Base-by-base conservation (phyloP, 805 yeast genomes). In the Teunomyces pallodes region DNA sequence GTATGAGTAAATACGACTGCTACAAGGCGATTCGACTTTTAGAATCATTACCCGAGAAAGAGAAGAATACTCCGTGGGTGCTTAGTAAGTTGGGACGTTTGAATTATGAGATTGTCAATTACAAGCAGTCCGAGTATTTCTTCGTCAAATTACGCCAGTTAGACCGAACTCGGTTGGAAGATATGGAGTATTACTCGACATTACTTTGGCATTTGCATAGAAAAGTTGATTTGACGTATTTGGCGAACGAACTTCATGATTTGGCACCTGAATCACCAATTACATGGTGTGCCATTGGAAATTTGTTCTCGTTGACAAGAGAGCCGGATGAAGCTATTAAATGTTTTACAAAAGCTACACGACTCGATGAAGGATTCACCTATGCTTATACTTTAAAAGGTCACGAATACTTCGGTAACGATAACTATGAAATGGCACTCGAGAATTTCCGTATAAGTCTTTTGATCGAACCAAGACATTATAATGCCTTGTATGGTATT, bases 321-420 rank as follows among this genome's bases (percentile, higher is more conserved):
- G 97, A 92, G 58, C 87, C 94, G 3, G 94, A 87, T 53, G 95
- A 88, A 63, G 96, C 98, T 0, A 83, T 92, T 29, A 83, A 82
- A 57, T 90, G 96, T 60, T 91, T 94, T 67, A 82, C 82, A 52
- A 82, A 89, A 48, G 91, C 97, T 1, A 78, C 82, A 2, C 81
- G 81, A 46, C 61, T 87, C 12, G 85, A 86, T 60, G 81, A 82
- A 5, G 73, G 72, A 12, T 87, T 87, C 63, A 85, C 94, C 0
- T 92, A 92, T 62, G 96, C 96, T 0, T 87, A 88, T 61, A 91
- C 98, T 0, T 74, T 94, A 49, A 90, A 87, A 69, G 99, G 97
- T 0, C 98, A 94, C 64, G 99, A 94, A 66, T 83, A 81, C 60
- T 81, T 89, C 30, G 79, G 92, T 1, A 89, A 82, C 58, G 99